phyloP scores from a whole-genome alignment of 108 stramenopile genomes.

The Discostella stelligeroides region DNA sequence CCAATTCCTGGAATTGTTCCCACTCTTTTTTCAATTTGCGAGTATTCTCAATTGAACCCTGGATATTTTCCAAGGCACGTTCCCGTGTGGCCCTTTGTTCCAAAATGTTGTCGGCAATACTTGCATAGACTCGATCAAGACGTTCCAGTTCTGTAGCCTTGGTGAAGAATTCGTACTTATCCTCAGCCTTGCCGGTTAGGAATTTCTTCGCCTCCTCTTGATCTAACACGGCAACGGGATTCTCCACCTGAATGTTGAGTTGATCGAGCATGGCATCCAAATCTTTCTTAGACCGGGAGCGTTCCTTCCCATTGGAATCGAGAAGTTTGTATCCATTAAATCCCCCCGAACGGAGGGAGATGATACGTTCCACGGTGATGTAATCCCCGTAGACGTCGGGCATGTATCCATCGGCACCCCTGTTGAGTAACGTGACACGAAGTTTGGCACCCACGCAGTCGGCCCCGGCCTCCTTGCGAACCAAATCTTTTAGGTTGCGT shows the following conservation, averaged over 20 bases:
- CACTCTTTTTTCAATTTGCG: constrained; percentile 61
- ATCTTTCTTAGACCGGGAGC: constrained; percentile 73
- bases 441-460: constrained; percentile 67
- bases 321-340: constrained; percentile 83
- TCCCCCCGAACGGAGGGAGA: constrained; percentile 67
- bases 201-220: constrained; percentile 99
- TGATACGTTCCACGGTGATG: constrained; percentile 89
- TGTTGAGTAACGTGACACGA: constrained; percentile 89
- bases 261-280: constrained; percentile 89
- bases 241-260: constrained; percentile 91
- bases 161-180: constrained; percentile 95
- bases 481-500: constrained; percentile 81
- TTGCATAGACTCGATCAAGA: constrained; percentile 63
- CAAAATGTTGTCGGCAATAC: constrained; percentile 53
- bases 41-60: constrained; percentile 45
- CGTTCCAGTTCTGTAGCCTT: constrained; percentile 94
- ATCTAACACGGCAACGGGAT: constrained; percentile 96
- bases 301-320: constrained; percentile 54
- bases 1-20: constrained; percentile 71
- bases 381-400: constrained; percentile 87
- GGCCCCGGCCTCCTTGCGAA: constrained; percentile 81
- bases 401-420: constrained; percentile 84
- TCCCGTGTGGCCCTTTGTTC: constrained; percentile 52
- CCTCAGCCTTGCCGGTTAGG: constrained; percentile 86
- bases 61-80: constrained; percentile 43